A percentile compares a stretch with the other conserved stretches of the same genome.
These are phyloP conservation scores for Rubia yunnanensis DNA, from an alignment of 257 asterid species.

Conservation along the genomic window DNA sequence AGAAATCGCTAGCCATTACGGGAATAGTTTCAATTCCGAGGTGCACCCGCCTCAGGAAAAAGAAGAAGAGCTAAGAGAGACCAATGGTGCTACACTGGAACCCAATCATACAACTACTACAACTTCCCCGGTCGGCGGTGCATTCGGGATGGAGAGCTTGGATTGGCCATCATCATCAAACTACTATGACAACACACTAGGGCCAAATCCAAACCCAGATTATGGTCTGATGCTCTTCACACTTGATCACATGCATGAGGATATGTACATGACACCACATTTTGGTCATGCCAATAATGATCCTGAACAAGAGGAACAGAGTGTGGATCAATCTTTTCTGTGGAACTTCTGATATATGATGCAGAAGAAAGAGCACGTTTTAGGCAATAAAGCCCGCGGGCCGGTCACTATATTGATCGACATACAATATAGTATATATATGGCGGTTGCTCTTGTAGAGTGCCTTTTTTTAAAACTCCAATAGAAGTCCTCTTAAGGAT, in stretches of 20 bases:
- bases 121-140: background rate
- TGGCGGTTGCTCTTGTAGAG: background rate
- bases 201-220: background rate
- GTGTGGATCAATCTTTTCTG: conserved; percentile 30
- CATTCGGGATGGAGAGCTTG: too few species aligned
- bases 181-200: background rate
- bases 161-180: background rate
- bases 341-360: conserved; percentile 32
- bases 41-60: background rate
- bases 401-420: background rate
- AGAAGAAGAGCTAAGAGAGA: background rate
- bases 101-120: background rate
- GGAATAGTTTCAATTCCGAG: background rate
- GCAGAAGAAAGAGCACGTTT: background rate
- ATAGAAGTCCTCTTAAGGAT: background rate
- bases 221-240: conserved; percentile 7
- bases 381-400: background rate
- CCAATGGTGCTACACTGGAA: background rate
- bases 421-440: too few species aligned
- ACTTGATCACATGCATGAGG: conserved; percentile 22
- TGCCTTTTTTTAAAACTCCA: background rate
- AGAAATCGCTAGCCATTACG: conserved; percentile 36
- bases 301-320: background rate
- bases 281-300: conserved; percentile 1
- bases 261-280: conserved; percentile 33